Evolutionary conservation across 2,329 filamentous ascomycete species (phyloP), one percentile per base, ranked within the genome.

Genomic region (Colletotrichum sp.): DNA sequence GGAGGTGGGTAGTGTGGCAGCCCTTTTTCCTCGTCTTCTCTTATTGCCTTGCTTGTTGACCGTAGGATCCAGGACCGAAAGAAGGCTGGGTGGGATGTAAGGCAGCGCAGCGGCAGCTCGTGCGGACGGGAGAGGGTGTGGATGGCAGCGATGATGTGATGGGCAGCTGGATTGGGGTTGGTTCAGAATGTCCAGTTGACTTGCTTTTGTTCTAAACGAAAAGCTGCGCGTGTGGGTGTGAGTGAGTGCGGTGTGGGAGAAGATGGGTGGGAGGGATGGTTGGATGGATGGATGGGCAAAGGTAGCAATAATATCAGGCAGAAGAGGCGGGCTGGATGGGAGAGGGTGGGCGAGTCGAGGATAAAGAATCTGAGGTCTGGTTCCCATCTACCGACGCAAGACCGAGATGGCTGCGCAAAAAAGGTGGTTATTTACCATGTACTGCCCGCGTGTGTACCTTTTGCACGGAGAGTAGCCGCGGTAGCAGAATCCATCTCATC

Each of bases 121-220:
- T 39, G 49, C 52, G 75, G 60, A 52, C 39, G 57, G 36, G 60
- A 71, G n/a, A 21, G 71, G 68, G 68, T 76, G 75, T 70, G 68
- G 57, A 63, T 32, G 75, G 44, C 10, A 65, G 57, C 74, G 77
- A 77, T 78, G 75, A 78, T 78, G 75, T 71, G 75, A 77, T 72
- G 71, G 71, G 72, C 62, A 49, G n/a, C 64, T 76, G 32, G 70
- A 73, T 64, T 55, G 63, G 64, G 63, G 63, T 68, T 68, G 69
- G 69, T 36, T 68, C 64, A 30, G 39, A 39, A 15, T 76, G 57
- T 72, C 73, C 63, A 64, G 64, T 76, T 73, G 69, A 73, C 73
- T 76, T 73, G 55, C 26, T 72, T 59, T 65, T 76, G 57, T 62
- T 73, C 69, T 59, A 76, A 49, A 73, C 32, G 55, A 68, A 32